A percentile compares a stretch with the other conserved stretches of the same genome.
Conservation (phyloP, 305 asterid genomes). For the Fraxinus latifolia region DNA sequence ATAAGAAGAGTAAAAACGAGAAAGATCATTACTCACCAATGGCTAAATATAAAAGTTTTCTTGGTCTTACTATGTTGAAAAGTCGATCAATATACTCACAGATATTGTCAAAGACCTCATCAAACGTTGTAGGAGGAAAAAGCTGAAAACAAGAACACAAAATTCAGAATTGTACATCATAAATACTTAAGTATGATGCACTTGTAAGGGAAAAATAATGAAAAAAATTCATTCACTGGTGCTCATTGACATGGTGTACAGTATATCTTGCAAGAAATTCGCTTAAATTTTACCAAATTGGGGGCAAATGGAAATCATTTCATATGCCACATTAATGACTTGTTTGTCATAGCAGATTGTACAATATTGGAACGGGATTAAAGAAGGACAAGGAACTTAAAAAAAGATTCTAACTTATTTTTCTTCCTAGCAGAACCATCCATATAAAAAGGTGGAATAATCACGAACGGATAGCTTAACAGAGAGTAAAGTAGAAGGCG, state of each 20-base stretch:
- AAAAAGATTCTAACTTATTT: background rate
- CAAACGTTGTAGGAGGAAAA: conserved; percentile 42
- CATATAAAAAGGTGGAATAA: background rate
- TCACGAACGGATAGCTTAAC: background rate
- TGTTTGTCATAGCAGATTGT: background rate
- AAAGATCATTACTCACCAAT: conserved; percentile 36
- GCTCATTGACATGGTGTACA: background rate
- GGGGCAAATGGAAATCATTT: background rate
- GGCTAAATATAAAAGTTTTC: conserved; percentile 50
- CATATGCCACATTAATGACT: background rate
- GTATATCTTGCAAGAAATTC: background rate
- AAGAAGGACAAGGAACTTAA: background rate
- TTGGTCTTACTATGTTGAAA: conserved; percentile 45
- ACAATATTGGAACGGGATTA: background rate
- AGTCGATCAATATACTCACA: conserved; percentile 45
- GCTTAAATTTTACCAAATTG: background rate
- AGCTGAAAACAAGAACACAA: conserved; percentile 16
- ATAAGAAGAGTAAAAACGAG: background rate
- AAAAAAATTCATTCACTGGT: background rate
- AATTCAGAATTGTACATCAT: background rate
- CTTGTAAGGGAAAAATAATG: background rate
- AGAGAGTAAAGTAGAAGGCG: background rate
- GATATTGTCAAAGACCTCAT: conserved; percentile 42
- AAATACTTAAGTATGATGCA: background rate
- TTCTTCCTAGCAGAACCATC: background rate